Evolutionary conservation across 129 eudicot species (phyloP).

Genomic region (Pulicaria dysenterica): DNA sequence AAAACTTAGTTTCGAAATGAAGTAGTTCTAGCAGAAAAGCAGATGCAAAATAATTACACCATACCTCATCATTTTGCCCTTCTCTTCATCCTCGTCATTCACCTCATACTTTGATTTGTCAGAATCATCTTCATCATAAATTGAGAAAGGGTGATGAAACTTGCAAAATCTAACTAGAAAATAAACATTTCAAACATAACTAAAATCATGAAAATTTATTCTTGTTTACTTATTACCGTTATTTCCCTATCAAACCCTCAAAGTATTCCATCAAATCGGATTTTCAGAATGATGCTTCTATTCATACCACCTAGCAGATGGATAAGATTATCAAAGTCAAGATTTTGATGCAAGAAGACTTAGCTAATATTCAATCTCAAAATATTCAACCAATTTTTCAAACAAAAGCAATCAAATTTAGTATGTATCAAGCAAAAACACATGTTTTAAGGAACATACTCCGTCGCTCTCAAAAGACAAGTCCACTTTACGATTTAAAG

Average conservation of each 20-base stretch:
- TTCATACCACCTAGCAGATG: conserved; percentile 34
- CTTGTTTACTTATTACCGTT: conserved; percentile 17
- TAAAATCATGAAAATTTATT: conserved; percentile 20
- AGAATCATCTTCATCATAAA: no score
- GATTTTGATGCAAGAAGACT: conserved; percentile 35
- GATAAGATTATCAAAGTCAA: conserved; percentile 38
- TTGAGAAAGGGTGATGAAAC: not conserved
- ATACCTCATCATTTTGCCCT: no score
- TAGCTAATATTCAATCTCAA: conserved; percentile 29
- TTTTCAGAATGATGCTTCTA: conserved; percentile 26
- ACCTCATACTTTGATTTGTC: no score
- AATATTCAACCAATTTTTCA: conserved; percentile 32
- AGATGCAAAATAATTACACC: no score
- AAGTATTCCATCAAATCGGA: conserved; percentile 25
- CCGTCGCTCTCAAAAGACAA: not conserved
- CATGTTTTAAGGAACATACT: conserved; percentile 3
- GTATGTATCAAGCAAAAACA: conserved; percentile 23
- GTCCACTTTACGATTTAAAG: conserved; percentile 9
- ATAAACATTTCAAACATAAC: not conserved
- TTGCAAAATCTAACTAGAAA: not conserved
- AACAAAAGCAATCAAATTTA: conserved; percentile 35
- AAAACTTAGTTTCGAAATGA: no score
- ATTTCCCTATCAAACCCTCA: conserved; percentile 19
- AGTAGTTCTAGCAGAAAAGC: no score
- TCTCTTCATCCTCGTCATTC: no score